phyloP scores from a whole-genome alignment of 2,329 filamentous ascomycete genomes.

The Bipolaris victoriae region DNA sequence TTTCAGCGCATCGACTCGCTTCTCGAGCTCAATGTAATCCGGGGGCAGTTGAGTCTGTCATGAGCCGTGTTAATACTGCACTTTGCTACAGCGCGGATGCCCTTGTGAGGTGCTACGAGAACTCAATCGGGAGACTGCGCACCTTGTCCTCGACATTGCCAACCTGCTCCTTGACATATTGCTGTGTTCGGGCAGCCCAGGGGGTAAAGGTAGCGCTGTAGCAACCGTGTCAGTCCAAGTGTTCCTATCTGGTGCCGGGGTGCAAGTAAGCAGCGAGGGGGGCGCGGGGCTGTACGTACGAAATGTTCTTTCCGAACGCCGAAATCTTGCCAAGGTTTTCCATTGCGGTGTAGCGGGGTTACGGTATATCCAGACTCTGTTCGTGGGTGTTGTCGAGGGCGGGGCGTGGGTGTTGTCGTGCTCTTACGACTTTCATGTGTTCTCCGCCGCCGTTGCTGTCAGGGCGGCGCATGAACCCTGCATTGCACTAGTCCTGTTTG shows the following conservation, averaged over 20 bases:
- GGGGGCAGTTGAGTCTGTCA: conserved; percentile 88
- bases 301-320: conserved; percentile 73
- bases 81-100: neutral
- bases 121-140: conserved; percentile 16
- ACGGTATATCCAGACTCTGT: conserved; percentile 6
- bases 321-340: conserved; percentile 76
- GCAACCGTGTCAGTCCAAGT: conserved; percentile 50
- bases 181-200: conserved; percentile 90
- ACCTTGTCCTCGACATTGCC: conserved; percentile 95
- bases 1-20: conserved; percentile 96
- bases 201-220: conserved; percentile 85
- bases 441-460: conserved; percentile 15
- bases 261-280: neutral
- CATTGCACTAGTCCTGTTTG: conserved; percentile 16
- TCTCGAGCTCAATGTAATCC: conserved; percentile 98
- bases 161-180: conserved; percentile 97
- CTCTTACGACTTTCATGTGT: conserved; percentile 36
- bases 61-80: conserved; percentile 29
- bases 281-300: conserved; percentile 54
- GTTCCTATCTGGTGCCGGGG: neutral
- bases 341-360: conserved; percentile 54
- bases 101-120: neutral
- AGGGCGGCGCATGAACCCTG: conserved; percentile 25
- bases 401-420: conserved; percentile 21
- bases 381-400: conserved; percentile 5